phyloP scores from a whole-genome alignment of 352 stramenopile species.

The Pythium sukuiense region DNA sequence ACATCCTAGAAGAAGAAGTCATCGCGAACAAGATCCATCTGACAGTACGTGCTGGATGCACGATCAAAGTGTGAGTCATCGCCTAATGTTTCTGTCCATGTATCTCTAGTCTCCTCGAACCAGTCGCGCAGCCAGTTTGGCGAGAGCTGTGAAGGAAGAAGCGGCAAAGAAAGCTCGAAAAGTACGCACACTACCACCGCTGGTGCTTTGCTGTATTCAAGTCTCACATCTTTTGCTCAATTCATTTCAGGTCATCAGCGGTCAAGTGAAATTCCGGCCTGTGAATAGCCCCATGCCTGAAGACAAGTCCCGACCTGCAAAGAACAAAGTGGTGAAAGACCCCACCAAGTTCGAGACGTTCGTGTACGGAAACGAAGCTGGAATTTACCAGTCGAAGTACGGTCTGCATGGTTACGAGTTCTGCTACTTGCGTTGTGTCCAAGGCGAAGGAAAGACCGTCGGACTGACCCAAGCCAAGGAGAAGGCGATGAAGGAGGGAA shows the following conservation, averaged over 20 bases:
- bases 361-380: conserved; percentile 50
- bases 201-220: neutral
- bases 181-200: conserved; percentile 18
- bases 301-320: no score
- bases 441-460: conserved; percentile 33
- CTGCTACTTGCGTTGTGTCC: conserved; percentile 46
- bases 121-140: conserved; percentile 29
- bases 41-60: conserved; percentile 27
- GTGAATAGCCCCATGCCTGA: conserved; percentile 38
- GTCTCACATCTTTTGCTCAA: conserved; percentile 9
- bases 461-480: conserved; percentile 26
- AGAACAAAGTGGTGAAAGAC: neutral
- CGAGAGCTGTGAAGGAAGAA: conserved; percentile 29
- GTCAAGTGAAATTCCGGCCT: conserved; percentile 54
- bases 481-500: conserved; percentile 17
- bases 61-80: neutral
- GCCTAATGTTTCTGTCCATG: neutral
- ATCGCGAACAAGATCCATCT: conserved; percentile 28
- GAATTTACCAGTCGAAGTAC: conserved; percentile 68
- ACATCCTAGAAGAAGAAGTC: conserved; percentile 54
- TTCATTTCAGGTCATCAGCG: conserved; percentile 35
- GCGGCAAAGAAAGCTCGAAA: conserved; percentile 42
- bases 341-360: conserved; percentile 37
- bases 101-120: conserved; percentile 27
- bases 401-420: conserved; percentile 63